Percentiles rank a stretch among this genome's conserved stretches.
Conservation (phyloP, 352 stramenopile species). For the Pythium diclinum region DNA sequence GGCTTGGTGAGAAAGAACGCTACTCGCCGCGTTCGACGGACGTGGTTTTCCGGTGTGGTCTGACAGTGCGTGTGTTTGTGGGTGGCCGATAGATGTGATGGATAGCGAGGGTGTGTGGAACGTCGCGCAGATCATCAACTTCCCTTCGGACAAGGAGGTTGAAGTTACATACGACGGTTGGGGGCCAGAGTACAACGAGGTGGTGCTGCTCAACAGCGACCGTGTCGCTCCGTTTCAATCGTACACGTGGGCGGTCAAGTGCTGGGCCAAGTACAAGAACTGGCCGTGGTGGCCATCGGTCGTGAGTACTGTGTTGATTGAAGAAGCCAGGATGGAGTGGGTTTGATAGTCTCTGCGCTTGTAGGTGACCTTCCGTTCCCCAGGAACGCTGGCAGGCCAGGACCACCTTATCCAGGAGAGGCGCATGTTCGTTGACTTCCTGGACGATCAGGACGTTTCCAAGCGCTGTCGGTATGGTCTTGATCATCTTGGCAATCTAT, state of each 20-base stretch:
- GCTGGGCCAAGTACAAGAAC: conserved; percentile 80
- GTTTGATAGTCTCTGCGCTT: neutral
- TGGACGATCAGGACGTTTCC: conserved; percentile 34
- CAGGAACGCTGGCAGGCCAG: conserved; percentile 40
- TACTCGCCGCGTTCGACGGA: too few relatives aligned
- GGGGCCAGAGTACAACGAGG: conserved; percentile 51
- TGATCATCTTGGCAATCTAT: neutral
- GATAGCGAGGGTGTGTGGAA: conserved; percentile 68
- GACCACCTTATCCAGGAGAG: conserved; percentile 38
- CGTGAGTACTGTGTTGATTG: conserved; percentile 27
- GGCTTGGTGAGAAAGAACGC: conserved; percentile 32
- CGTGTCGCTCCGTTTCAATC: conserved; percentile 72
- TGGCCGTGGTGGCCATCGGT: conserved; percentile 73
- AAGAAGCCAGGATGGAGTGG: neutral
- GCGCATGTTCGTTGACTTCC: conserved; percentile 54
- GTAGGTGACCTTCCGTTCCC: conserved; percentile 63
- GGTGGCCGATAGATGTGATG: conserved; percentile 42
- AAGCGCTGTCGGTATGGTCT: conserved; percentile 1
- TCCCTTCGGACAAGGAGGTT: conserved; percentile 33
- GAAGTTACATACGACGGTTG: conserved; percentile 74
- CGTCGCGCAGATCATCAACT: conserved; percentile 45
- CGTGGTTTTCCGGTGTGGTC: neutral
- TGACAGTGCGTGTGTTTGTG: neutral
- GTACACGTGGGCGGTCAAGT: conserved; percentile 77
- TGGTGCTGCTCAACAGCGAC: conserved; percentile 49